Evolutionary conservation across 2,329 filamentous ascomycete species (phyloP), one percentile per base, ranked within the genome.

Genomic region (Aureobasidium sp.): DNA sequence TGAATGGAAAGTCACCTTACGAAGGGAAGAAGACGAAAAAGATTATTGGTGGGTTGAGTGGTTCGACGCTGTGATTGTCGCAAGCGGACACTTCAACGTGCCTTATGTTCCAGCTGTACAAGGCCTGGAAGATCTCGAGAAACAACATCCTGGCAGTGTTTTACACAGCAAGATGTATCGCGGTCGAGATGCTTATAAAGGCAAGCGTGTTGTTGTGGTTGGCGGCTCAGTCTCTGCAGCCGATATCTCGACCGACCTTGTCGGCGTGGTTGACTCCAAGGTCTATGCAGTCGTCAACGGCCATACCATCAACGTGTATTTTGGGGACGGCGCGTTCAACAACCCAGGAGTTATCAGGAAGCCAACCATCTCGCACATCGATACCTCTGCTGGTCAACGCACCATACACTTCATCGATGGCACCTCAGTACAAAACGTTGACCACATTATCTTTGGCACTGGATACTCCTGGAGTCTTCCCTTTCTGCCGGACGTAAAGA

Each of bases 391-490:
- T 3, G 47, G 47, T 5, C 74, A 73, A 0, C 71, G 78, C 27
- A 81, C 77, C 1, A 80, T 86, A 0, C 75, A 82, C 61, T 82
- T 88, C 51, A 74, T 78, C 37, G 82, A 87, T 64, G 84, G 84
- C 2, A 78, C 74, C 1, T 74, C 69, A 0, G 75, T 85, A 7
- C 64, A 75, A 0, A 74, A 81, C 21, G 81, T 88, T 14, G 85
- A 89, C 69, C 69, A 82, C 66, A 77, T 89, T 64, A 81, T 89
- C 64, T 85, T 88, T 62, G 85, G 84, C 27, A 89, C 86, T 0
- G 86, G 86, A 0, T 88, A 86, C 69, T 79, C 76, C 30, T 88
- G 83, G 83, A 83, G 82, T 0, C 69, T 87, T 0, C 85, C 84
- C 0, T 88, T 87, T 67, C 69, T 86, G 0, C 81, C 82, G 0